These are phyloP conservation scores for Corymbia maculata DNA, from an alignment of 345 rosid species.

Conservation along the genomic window DNA sequence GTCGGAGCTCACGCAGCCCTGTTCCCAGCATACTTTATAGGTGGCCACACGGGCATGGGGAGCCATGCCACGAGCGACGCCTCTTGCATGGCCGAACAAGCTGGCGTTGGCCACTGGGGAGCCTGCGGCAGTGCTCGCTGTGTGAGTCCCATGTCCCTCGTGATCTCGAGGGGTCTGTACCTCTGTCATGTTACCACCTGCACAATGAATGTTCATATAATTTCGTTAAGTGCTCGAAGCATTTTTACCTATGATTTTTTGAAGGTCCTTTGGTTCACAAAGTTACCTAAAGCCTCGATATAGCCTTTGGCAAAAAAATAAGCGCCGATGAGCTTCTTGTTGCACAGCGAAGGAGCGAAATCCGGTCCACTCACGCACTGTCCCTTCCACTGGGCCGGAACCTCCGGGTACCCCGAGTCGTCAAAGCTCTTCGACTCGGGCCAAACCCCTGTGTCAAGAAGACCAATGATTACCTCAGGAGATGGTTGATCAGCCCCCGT, in stretches of 20 bases:
- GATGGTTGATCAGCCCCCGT: not conserved
- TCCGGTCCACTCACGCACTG: constrained; percentile 60
- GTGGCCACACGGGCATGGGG: constrained; percentile 52
- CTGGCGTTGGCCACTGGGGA: constrained; percentile 55
- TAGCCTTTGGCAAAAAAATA: constrained; percentile 60
- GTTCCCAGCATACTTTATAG: constrained; percentile 75
- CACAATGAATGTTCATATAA: not conserved
- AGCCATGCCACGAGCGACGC: constrained; percentile 74
- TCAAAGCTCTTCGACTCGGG: constrained; percentile 68
- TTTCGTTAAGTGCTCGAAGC: not conserved
- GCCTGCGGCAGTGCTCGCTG: constrained; percentile 74
- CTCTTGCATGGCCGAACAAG: constrained; percentile 60
- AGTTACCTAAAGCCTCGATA: constrained; percentile 33
- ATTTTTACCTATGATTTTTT: not conserved
- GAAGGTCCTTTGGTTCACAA: not conserved
- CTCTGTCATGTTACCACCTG: constrained; percentile 28
- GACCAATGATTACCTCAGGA: constrained; percentile 56
- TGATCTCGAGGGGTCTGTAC: constrained; percentile 52
- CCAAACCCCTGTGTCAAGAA: constrained; percentile 85
- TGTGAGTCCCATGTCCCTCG: constrained; percentile 83
- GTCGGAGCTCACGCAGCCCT: constrained; percentile 64
- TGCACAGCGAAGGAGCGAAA: constrained; percentile 47
- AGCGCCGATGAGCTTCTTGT: constrained; percentile 82
- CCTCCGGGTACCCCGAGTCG: constrained; percentile 52
- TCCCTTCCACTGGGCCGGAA: constrained; percentile 62